Evolutionary conservation across 129 eudicot species (phyloP), one percentile per base, ranked within the genome.

Genomic region (Lonicera japonica): DNA sequence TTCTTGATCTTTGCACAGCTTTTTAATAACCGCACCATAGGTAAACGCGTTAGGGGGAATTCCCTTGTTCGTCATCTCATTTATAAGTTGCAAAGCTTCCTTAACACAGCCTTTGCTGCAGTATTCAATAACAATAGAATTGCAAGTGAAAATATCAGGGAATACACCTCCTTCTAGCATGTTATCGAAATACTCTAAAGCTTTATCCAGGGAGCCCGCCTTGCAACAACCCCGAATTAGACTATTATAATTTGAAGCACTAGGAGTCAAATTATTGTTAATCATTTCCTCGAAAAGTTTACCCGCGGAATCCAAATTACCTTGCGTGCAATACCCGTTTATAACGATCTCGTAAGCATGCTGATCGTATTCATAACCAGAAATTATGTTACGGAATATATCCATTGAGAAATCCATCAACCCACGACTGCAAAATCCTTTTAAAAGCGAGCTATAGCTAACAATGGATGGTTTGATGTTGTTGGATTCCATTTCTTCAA

Each of bases 241-340:
- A 54, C 60, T 68, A 48, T 52, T 25, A 69, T 25, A 81, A 59
- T 19, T 59, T 3, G 68, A 46, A 25, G 65, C 36, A 57, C 40
- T 22, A 15, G 79, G 82, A 71, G 54, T 47, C 54, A 76, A 64
- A 59, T 64, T 68, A 45, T 59, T 64, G 21, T 34, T 17, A 0
- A 63, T 58, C 82, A 80, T 76, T 45, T 75, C 82, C 66, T 70
- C 60, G 24, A 72, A 60, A 13, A 72, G 79, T 56, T 29, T 63
- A 45, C 20, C 5, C 43, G 79, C 77, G 18, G 60, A 43, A 50
- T 65, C 74, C 70, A 65, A n/a, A 46, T 76, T 67, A 17, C 74
- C 76, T 67, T 68, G 70, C 17, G 11, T 40, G 22, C 70, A 73
- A 58, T 70, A 65, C 23, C 75, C 79, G 20, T 46, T 45, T 22